Base-by-base conservation (phyloP, 805 yeast genomes). In the Lipomyces yamadae region DNA sequence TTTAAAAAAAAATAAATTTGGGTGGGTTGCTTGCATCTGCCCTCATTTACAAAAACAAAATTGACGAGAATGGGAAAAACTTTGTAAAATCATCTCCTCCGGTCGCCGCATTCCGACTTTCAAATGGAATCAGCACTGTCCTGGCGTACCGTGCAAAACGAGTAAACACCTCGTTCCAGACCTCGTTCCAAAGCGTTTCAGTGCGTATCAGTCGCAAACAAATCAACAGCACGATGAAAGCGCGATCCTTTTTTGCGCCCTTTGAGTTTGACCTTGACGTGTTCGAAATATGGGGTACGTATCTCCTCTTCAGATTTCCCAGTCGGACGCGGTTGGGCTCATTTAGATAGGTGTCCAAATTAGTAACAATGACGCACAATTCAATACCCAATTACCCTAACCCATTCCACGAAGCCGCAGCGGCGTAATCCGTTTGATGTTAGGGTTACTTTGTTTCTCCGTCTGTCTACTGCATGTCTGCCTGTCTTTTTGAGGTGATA, bases 231-330 rank as follows among this genome's bases (percentile, higher is more conserved):
- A 42, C 48, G 48, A 42, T 42, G 48, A n/a, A 18, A 42, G 15
- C 48, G 48, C 48, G 48, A 42, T 15, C 48, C 18, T 42, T 42
- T 42, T 42, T 42, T 39, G 48, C 7, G 18, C 48, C 13, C 48
- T 15, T 39, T 39, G 48, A 1, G 48, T 39, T 39, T 39, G 48
- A n/a, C 48, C 48, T 15, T 39, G 48, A 39, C 48, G 48, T 39
- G 48, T 15, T 39, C 48, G 48, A 39, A 39, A 39, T 7, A 39
- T 15, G 15, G 48, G 48, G 48, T 39, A 39, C 48, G 48, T 15
- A 39, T 39, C 48, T 15, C 48, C 48, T 39, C 48, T 39, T 39
- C 48, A 39, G 48, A 39, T 39, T 39, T 39, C 45, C 45, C 45
- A 39, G 45, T 7, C 45, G 2, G 45, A 39, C 45, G 7, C 48